Conservation (phyloP, 1,139 yeast genomes). For the Kluyveromyces sp. region DNA sequence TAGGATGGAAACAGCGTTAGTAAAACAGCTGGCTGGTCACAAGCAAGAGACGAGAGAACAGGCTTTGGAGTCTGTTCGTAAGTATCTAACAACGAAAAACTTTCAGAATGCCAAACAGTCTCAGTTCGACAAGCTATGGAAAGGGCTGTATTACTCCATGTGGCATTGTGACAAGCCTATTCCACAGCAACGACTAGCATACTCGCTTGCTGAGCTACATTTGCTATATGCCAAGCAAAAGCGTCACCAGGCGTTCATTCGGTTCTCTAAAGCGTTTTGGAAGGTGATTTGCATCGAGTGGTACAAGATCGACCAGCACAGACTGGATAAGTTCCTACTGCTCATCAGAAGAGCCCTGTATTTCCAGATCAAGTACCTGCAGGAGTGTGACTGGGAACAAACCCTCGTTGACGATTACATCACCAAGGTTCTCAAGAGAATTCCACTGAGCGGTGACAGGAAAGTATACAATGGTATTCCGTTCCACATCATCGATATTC, state of each 20-base stretch:
- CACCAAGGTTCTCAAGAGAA: constrained; percentile 35
- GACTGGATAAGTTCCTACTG: constrained; percentile 78
- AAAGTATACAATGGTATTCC: constrained; percentile 71
- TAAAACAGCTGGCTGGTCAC: constrained; percentile 79
- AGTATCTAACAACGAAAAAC: constrained; percentile 43
- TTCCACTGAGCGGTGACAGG: constrained; percentile 52
- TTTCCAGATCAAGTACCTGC: constrained; percentile 54
- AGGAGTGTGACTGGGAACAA: constrained; percentile 50
- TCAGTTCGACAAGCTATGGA: constrained; percentile 84
- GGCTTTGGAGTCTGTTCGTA: constrained; percentile 62
- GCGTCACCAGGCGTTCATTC: constrained; percentile 29
- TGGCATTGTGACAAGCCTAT: constrained; percentile 94
- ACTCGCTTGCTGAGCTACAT: constrained; percentile 58
- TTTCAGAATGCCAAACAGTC: constrained; percentile 36
- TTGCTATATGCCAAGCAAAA: constrained; percentile 26
- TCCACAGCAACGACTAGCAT: constrained; percentile 83
- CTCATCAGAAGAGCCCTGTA: constrained; percentile 71
- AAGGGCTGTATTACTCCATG: constrained; percentile 86
- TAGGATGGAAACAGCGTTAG: constrained; percentile 41
- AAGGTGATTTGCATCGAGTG: constrained; percentile 71
- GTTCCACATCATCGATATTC: constrained; percentile 78
- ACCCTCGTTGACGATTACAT: constrained; percentile 41
- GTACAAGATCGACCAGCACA: constrained; percentile 78
- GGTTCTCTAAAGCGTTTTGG: constrained; percentile 78
- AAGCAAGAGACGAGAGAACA: constrained; percentile 47